A percentile compares a stretch with the other conserved stretches of the same genome.
Evolutionary conservation across 2,329 filamentous ascomycete species (phyloP).

Genomic region (Calcarisporium arbuscula): DNA sequence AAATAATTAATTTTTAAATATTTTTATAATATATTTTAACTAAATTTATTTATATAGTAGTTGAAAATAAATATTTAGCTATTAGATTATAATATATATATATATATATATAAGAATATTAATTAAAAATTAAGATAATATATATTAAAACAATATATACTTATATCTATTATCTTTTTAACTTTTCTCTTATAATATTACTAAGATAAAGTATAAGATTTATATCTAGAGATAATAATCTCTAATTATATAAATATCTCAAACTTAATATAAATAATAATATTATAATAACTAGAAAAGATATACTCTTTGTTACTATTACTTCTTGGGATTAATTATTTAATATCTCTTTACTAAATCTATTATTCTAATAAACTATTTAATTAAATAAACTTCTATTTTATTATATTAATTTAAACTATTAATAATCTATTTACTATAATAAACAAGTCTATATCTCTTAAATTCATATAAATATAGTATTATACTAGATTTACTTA

Average conservation of each 20-base stretch:
- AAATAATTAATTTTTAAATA: too few relatives aligned
- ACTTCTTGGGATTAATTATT: not conserved
- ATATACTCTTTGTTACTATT: not conserved
- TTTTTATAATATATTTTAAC: not conserved
- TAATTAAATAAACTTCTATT: not conserved
- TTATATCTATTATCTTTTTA: not conserved
- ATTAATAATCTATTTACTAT: too few relatives aligned
- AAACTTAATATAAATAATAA: not conserved
- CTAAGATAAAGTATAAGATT: too few relatives aligned
- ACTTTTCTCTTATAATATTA: not conserved
- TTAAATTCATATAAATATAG: too few relatives aligned
- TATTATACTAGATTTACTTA: too few relatives aligned
- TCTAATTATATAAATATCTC: not conserved
- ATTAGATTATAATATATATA: not conserved
- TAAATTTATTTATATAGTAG: not conserved
- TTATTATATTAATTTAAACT: not conserved
- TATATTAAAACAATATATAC: too few relatives aligned
- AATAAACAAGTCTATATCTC: too few relatives aligned
- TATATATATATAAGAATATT: slow-evolving; percentile 1
- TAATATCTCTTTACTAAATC: not conserved
- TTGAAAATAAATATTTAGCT: not conserved
- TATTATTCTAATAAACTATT: slow-evolving; percentile 1
- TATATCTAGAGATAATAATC: not conserved
- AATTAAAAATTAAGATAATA: not conserved
- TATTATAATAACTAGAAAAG: not conserved